Conservation (phyloP, 1,284 basidiomycete genomes). For the Pseudozyma pruni region DNA sequence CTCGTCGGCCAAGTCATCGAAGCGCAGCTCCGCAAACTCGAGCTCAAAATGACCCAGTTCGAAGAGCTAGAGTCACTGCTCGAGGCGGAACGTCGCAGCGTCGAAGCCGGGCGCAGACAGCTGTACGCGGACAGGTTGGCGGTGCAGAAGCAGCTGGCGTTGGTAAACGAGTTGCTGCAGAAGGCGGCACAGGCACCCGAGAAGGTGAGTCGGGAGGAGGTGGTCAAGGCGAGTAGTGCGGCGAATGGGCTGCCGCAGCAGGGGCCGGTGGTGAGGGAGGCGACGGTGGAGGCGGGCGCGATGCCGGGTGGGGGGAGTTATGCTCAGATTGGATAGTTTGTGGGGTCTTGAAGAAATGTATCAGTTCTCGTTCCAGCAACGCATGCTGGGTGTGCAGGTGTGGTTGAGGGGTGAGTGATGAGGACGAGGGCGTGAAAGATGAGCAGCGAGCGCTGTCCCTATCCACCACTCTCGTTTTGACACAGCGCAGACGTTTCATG, state of each 20-base stretch:
- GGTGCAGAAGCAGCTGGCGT: conserved; percentile 62
- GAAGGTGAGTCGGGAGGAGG: conserved; percentile 48
- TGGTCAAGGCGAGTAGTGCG: conserved; percentile 46
- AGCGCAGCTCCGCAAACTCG: conserved; percentile 89
- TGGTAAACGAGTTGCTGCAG: conserved; percentile 60
- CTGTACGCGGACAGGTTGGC: conserved; percentile 63
- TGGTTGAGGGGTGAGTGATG: too few relatives aligned
- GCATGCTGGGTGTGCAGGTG: too few relatives aligned
- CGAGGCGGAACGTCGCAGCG: conserved; percentile 57
- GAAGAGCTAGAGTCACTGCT: conserved; percentile 64
- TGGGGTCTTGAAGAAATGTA: background rate
- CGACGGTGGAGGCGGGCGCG: conserved; percentile 2
- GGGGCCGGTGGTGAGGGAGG: conserved; percentile 60
- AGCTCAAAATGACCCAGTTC: conserved; percentile 70
- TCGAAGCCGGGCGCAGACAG: conserved; percentile 62
- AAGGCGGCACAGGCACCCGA: conserved; percentile 57
- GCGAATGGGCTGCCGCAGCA: conserved; percentile 61
- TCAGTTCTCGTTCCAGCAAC: too few relatives aligned
- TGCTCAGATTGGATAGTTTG: conserved; percentile 40
- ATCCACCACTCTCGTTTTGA: too few relatives aligned
- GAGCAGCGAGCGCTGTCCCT: too few relatives aligned
- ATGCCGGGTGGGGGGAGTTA: conserved; percentile 27
- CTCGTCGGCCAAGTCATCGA: conserved; percentile 87
- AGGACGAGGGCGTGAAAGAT: too few relatives aligned
- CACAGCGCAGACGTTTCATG: too few relatives aligned